These are phyloP conservation scores for Zychaea mexicana DNA, from an alignment of 371 early-diverging fungal species.

Conservation along the genomic window DNA sequence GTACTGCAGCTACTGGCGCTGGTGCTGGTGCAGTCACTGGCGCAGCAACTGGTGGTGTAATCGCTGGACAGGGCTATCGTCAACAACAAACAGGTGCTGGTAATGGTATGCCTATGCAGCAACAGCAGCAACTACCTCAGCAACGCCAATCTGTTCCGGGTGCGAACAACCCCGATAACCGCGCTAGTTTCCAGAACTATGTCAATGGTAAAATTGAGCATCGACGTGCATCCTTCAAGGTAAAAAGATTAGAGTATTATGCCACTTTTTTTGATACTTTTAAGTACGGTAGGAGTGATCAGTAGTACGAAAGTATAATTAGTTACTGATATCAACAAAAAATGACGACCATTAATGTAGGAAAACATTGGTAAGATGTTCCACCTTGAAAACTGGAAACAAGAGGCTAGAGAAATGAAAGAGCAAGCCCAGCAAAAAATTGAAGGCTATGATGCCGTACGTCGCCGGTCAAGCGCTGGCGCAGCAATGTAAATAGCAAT, in stretches of 20 bases:
- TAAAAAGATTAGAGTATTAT: not conserved
- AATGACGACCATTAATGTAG: not conserved
- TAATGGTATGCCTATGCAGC: not conserved
- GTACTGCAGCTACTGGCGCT: constrained; percentile 1
- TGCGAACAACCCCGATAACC: no score
- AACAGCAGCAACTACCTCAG: not conserved
- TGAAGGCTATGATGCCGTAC: not conserved
- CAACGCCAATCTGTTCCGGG: not conserved
- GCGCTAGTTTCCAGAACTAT: not conserved
- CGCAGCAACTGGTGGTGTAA: not conserved
- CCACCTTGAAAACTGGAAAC: not conserved
- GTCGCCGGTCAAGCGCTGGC: not conserved
- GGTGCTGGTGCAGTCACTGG: constrained; percentile 5
- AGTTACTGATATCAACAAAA: not conserved
- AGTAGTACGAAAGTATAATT: not conserved
- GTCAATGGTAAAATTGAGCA: constrained; percentile 4
- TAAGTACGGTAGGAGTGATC: not conserved
- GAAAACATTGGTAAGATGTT: constrained; percentile 3
- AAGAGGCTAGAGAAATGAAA: not conserved
- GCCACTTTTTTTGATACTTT: not conserved
- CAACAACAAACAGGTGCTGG: no score
- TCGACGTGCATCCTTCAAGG: constrained; percentile 11
- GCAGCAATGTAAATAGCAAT: constrained; percentile 8
- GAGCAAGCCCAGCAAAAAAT: not conserved
- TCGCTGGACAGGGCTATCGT: no score